These are phyloP conservation scores for Spinacia oleracea DNA, from an alignment of 179 eudicot genomes.

Conservation along the genomic window DNA sequence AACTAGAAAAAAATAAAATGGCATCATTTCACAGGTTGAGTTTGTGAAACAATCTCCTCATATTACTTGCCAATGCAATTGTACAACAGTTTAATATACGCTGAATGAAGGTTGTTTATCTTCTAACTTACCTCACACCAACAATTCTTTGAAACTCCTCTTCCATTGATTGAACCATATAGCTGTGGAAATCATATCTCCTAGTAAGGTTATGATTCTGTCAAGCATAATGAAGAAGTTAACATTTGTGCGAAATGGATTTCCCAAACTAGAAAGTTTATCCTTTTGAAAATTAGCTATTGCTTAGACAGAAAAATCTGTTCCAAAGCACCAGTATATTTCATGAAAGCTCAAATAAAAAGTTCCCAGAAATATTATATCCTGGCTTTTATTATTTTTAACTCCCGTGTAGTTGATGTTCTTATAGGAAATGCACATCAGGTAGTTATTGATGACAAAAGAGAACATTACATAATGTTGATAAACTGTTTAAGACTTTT, in stretches of 20 bases:
- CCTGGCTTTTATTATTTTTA: neutral
- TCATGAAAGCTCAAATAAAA: neutral
- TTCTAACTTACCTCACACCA: conserved; percentile 75
- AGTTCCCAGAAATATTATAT: neutral
- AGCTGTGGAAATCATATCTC: conserved; percentile 98
- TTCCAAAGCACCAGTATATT: neutral
- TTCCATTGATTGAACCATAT: conserved; percentile 98
- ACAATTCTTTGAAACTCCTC: conserved; percentile 96
- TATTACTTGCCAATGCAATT: neutral
- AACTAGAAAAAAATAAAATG: neutral
- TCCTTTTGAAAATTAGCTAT: neutral
- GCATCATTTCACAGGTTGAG: neutral
- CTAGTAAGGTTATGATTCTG: conserved; percentile 93
- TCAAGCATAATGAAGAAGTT: conserved; percentile 38
- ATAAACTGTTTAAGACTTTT: neutral
- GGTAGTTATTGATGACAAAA: neutral
- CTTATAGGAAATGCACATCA: neutral
- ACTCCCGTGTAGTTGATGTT: too few species aligned
- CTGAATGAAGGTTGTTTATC: neutral
- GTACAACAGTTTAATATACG: neutral
- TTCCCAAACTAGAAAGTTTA: neutral
- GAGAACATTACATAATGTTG: neutral
- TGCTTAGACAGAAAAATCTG: neutral
- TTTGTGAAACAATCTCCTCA: neutral
- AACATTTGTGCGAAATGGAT: neutral